phyloP scores from a whole-genome alignment of 805 yeast genomes.

The Maudiozyma turicensis region DNA sequence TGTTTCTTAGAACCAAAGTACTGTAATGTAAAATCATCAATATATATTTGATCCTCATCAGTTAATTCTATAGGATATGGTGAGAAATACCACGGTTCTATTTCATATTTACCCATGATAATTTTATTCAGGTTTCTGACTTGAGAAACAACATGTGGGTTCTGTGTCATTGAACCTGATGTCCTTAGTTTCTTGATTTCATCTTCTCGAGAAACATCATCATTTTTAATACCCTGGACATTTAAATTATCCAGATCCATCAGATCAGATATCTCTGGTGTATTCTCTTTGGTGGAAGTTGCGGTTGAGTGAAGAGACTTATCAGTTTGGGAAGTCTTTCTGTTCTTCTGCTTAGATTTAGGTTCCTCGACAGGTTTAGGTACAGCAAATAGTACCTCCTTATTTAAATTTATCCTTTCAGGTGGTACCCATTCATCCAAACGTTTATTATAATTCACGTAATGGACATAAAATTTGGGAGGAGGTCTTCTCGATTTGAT shows the following conservation, averaged over 20 bases:
- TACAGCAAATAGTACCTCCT: slow-evolving; percentile 64
- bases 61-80: slow-evolving; percentile 95
- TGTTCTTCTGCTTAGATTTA: slow-evolving; percentile 29
- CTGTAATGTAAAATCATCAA: slow-evolving; percentile 83
- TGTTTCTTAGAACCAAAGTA: slow-evolving; percentile 85
- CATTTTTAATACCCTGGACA: slow-evolving; percentile 69
- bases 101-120: slow-evolving; percentile 79
- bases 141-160: slow-evolving; percentile 73
- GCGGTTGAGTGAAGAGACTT: background rate
- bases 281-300: slow-evolving; percentile 12
- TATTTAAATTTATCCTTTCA: slow-evolving; percentile 60
- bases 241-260: slow-evolving; percentile 78
- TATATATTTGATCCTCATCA: slow-evolving; percentile 80
- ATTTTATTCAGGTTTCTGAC: slow-evolving; percentile 75
- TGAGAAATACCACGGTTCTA: slow-evolving; percentile 98
- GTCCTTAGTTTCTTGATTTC: slow-evolving; percentile 88
- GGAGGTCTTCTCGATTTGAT: slow-evolving; percentile 66
- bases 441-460: slow-evolving; percentile 89
- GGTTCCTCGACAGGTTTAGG: slow-evolving; percentile 43
- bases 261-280: slow-evolving; percentile 43
- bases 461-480: slow-evolving; percentile 83
- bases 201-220: slow-evolving; percentile 75
- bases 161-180: slow-evolving; percentile 96
- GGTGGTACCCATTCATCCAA: slow-evolving; percentile 88
- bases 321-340: slow-evolving; percentile 14